Conservation (phyloP, 306 rosid genomes). For the Ceratonia siliqua region DNA sequence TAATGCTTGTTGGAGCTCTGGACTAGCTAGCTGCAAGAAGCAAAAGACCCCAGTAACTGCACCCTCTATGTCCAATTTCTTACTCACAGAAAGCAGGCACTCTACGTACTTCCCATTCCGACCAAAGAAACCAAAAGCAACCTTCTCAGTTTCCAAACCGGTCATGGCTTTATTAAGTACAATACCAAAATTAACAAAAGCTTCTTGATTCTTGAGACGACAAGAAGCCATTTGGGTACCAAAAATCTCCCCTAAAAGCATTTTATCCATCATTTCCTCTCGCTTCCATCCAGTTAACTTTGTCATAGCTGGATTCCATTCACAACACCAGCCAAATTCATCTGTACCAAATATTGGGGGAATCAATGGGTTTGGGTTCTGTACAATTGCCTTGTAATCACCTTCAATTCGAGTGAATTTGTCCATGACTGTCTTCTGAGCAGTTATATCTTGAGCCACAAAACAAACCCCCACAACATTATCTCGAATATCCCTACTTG, state of each 20-base stretch:
- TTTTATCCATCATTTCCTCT: conserved; percentile 86
- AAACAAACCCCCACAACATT: conserved; percentile 95
- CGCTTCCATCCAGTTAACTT: conserved; percentile 92
- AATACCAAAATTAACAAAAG: conserved; percentile 79
- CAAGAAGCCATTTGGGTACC: conserved; percentile 70
- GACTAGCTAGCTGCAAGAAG: conserved; percentile 95
- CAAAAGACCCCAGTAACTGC: conserved; percentile 83
- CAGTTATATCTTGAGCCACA: conserved; percentile 97
- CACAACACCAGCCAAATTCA: conserved; percentile 99
- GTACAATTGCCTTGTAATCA: conserved; percentile 96
- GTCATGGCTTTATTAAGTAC: conserved; percentile 80
- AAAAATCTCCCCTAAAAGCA: conserved; percentile 95
- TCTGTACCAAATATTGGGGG: conserved; percentile 96
- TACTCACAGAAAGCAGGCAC: conserved; percentile 82
- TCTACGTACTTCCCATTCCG: conserved; percentile 72
- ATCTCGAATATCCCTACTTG: conserved; percentile 80
- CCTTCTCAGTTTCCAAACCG: conserved; percentile 74
- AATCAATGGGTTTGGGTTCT: conserved; percentile 81
- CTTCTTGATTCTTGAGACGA: conserved; percentile 90
- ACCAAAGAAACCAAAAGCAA: conserved; percentile 69
- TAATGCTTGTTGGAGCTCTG: conserved; percentile 85
- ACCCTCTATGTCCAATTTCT: conserved; percentile 78
- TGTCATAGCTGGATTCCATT: conserved; percentile 94
- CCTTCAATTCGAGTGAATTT: conserved; percentile 96
- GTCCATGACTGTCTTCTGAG: conserved; percentile 93